Evolutionary conservation across 2,329 filamentous ascomycete species (phyloP), one percentile per base, ranked within the genome.

Genomic region (Aspergillus fumigatus): DNA sequence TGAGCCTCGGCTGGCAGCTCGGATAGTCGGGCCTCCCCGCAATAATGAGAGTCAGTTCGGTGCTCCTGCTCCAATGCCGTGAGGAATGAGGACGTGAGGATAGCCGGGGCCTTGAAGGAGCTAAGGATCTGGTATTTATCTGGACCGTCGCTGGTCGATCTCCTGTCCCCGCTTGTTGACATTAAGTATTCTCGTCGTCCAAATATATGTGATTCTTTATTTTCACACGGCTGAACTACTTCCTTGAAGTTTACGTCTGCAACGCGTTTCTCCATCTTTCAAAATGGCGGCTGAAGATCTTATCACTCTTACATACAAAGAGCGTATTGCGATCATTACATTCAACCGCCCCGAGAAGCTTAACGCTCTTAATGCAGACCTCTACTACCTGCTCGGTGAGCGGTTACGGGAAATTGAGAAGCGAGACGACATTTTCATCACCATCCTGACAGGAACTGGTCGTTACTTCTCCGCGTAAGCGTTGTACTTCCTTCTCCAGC

Each of bases 311-410:
- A 80, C 85, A 59, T 89, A 86, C 73, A 79, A 80, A 65, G 88
- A 84, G 72, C 86, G 86, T 58, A 77, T 92, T 62, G 90, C 93
- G 68, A 84, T 92, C 70, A 87, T 99, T 73, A 96, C 90, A 19
- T 87, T 99, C 70, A 88, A 92, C 75, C 88, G 90, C 52, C 84
- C 87, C 54, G 84, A 86, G 71, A 97, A 97, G 78, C 89, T 97
- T 73, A 95, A 95, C 73, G 91, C 93, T 32, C 77, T 97, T 52
- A 83, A 78, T 58, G 80, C 83, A 67, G 77, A 83, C 59, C 82
- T 87, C 52, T 97, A 97, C 79, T 96, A 89, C 73, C 82, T 86
- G 29, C 82, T 97, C 45, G 85, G 88, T 1, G 81, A 84, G 64
- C 81, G 85, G 50, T 77, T 99, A 70, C 84, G 88, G 56, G 87